Base-by-base conservation (phyloP, 805 yeast genomes). In the Lipomyces anomalus region DNA sequence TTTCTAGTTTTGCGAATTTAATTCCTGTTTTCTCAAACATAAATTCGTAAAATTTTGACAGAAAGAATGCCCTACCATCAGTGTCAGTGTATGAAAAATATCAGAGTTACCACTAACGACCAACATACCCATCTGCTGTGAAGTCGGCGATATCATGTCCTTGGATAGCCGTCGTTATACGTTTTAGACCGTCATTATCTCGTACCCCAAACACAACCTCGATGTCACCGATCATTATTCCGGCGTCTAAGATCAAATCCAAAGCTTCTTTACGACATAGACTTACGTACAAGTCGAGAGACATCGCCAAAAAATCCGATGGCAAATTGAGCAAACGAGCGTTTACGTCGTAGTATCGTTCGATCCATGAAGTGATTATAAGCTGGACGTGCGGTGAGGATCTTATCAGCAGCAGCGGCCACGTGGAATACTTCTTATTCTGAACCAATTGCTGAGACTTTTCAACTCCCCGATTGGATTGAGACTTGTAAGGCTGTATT, bases 291-390 rank as follows among this genome's bases (percentile, higher is more conserved):
- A 43, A 13, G 42, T 48, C 47, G n/a, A 42, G 21, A 36, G 42
- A 46, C 13, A 32, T 29, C n/a, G 37, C 34, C 20, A 46, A 5
- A 16, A 42, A 21, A 3, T 21, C 21, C 4, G 47, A n/a, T 1
- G 39, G 29, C 11, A 48, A 22, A 6, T 13, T 24, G 11, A 46
- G 32, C 13, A 38, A 40, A 5, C 43, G 42, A 18, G 46, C 39
- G 1, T 29, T 22, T 4, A 39, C 33, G 21, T 48, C 53, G 24
- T 42, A 48, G 21, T 29, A 40, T 24, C 35, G 22, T 21, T 48
- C 50, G 16, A 48, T n/a, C 53, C 53, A 48, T 5, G 18, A 32
- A 16, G 22, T 9, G 28, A 48, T 46, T 11, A 32, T 45, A 22
- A n/a, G 16, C 5, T 22, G 35, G 5, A 48, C 16, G 28, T 46